Evolutionary conservation across 768 basidiomycete species (phyloP).

Genomic region (Russula griseocarnosa): DNA sequence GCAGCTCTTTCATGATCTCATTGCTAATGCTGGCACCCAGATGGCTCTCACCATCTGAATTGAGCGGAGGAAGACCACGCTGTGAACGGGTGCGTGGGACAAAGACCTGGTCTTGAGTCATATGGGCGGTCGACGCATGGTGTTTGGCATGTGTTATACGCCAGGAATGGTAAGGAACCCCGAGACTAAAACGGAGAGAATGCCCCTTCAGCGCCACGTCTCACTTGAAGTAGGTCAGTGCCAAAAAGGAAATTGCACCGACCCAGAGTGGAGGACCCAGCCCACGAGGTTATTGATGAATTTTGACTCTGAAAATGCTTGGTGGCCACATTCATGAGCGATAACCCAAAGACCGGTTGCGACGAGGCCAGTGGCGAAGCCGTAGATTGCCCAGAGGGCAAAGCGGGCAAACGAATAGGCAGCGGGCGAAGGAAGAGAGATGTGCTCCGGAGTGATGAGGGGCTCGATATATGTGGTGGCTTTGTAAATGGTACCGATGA

Average conservation of each 20-base stretch:
- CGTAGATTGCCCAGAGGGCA: constrained; percentile 75
- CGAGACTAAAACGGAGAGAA: constrained; percentile 49
- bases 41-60: constrained; percentile 63
- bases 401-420: constrained; percentile 61
- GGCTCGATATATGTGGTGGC: constrained; percentile 59
- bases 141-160: constrained; percentile 91
- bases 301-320: constrained; percentile 93
- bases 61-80: constrained; percentile 57
- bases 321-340: constrained; percentile 94
- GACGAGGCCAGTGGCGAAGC: constrained; percentile 78
- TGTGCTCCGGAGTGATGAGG: constrained; percentile 51
- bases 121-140: constrained; percentile 90
- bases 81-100: constrained; percentile 86
- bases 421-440: constrained; percentile 55
- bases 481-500: constrained; percentile 68
- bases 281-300: constrained; percentile 88
- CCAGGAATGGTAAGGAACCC: constrained; percentile 98
- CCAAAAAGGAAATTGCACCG: constrained; percentile 32
- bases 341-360: constrained; percentile 93
- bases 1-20: constrained; percentile 66
- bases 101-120: constrained; percentile 94
- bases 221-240: neutral
- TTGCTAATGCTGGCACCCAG: constrained; percentile 60
- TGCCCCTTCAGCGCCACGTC: constrained; percentile 9
- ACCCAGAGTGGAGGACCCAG: constrained; percentile 90